Conservation (phyloP, 1,284 basidiomycete species). For the Phellopilus nigrolimitatus region DNA sequence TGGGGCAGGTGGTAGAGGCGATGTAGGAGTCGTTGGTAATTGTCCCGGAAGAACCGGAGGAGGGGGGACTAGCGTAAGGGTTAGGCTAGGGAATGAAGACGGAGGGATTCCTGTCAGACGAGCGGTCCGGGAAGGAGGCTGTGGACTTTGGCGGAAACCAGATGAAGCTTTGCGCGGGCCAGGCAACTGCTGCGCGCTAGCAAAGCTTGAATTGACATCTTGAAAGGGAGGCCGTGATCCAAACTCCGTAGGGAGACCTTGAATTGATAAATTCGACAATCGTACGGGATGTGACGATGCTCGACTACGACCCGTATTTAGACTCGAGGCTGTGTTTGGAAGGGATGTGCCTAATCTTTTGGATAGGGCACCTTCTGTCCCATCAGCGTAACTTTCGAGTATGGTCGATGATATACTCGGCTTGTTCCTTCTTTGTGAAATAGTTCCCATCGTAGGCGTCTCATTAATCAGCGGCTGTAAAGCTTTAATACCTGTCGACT, state of each 20-base stretch:
- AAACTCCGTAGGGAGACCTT: constrained; percentile 12
- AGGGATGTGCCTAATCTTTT: constrained; percentile 36
- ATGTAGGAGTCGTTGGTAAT: constrained; percentile 67
- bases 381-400: constrained; percentile 4
- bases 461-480: constrained; percentile 48
- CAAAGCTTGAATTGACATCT: constrained; percentile 26
- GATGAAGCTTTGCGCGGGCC: constrained; percentile 51
- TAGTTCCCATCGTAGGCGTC: constrained; percentile 58
- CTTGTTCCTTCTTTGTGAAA: constrained; percentile 64
- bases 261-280: constrained; percentile 29
- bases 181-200: constrained; percentile 17
- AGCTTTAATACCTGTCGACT: constrained; percentile 8
- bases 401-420: constrained; percentile 24
- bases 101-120: constrained; percentile 38
- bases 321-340: constrained; percentile 34
- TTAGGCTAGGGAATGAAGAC: constrained; percentile 25
- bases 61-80: constrained; percentile 44
- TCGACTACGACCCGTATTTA: constrained; percentile 44
- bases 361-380: constrained; percentile 4
- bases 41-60: constrained; percentile 46
- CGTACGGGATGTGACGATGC: constrained; percentile 61
- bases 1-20: constrained; percentile 63
- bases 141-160: constrained; percentile 45
- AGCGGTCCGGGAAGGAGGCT: constrained; percentile 45
- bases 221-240: constrained; percentile 40